Evolutionary conservation across 306 rosid species (phyloP), one percentile per base, ranked within the genome.

Genomic region (Corylus americana): DNA sequence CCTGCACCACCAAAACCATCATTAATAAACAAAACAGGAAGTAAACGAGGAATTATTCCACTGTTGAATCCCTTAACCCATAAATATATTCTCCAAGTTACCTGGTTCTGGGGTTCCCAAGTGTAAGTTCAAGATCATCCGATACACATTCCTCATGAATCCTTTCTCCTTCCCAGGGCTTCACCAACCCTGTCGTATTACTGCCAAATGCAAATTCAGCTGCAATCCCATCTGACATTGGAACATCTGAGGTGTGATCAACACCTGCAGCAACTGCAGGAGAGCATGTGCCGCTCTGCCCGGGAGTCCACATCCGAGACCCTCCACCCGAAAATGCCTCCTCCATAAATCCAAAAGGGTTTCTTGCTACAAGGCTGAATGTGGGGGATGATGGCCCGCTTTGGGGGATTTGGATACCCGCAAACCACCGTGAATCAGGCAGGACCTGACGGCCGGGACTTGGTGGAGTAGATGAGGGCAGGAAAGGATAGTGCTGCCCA

Each of bases 161-260:
- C 67, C 87, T 82, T 82, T 89, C 92, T 80, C 92, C 92, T 81
- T 89, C 92, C 92, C 92, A 89, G 31, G 92, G 90, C 70, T 89
- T 89, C 54, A 89, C 92, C 58, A 89, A 75, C 48, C 92, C 90
- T 3, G 81, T 42, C 10, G 88, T 49, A 68, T 85, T 84, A 73
- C 88, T 74, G 13, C 90, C 89, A 71, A 89, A 89, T 31, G 92
- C 92, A 75, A 89, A 89, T 70, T 89, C 92, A 0, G 90, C 85
- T 3, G 88, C 90, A 58, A 82, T 86, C n/a, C 83, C 88, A 78
- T 89, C 92, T 1, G 83, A 75, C 92, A 89, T 89, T n/a, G 88
- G 87, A 64, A 89, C 85, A 74, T 89, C 92, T 11, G 85, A 76
- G 7, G 62, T 81, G 62, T 73, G 76, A 74, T 88, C 89, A 8